These are phyloP conservation scores for Salix brachista DNA, from an alignment of 345 rosid genomes.

Conservation along the genomic window DNA sequence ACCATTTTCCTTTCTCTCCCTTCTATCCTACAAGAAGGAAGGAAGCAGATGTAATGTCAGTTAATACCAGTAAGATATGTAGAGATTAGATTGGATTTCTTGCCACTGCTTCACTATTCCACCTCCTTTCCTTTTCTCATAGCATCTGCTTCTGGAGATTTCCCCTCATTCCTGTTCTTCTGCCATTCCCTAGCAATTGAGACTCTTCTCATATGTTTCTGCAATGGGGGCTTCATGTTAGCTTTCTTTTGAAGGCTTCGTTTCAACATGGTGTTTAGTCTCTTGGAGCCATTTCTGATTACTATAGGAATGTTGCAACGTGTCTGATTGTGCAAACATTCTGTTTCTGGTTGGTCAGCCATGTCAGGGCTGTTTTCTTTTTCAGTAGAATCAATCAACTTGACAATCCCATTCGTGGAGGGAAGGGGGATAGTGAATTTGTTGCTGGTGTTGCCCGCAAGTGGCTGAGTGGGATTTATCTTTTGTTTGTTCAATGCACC, in stretches of 20 bases:
- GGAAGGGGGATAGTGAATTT: conserved; percentile 36
- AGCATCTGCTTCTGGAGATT: conserved; percentile 48
- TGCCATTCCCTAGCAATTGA: conserved; percentile 58
- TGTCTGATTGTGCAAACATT: conserved; percentile 42
- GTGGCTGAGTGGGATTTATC: conserved; percentile 31
- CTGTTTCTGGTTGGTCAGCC: conserved; percentile 39
- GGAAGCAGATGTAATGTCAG: neutral
- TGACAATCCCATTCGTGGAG: conserved; percentile 31
- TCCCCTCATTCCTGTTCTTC: conserved; percentile 54
- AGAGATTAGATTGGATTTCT: conserved; percentile 28
- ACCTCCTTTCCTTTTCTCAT: conserved; percentile 74
- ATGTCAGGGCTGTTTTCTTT: conserved; percentile 82
- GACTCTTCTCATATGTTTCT: conserved; percentile 59
- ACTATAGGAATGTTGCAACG: conserved; percentile 53
- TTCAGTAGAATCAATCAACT: conserved; percentile 47
- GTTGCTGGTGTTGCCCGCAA: conserved; percentile 34
- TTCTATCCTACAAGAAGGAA: conserved; percentile 1
- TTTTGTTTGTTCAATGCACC: conserved; percentile 36
- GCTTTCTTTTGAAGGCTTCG: conserved; percentile 73
- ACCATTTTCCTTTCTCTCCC: neutral
- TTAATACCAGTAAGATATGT: neutral
- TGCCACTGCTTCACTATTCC: conserved; percentile 45
- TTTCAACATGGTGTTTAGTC: conserved; percentile 49
- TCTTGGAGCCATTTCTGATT: conserved; percentile 45
- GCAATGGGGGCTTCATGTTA: conserved; percentile 51